These are phyloP conservation scores for Myxozyma monticola DNA, from an alignment of 805 yeast genomes.

Conservation along the genomic window DNA sequence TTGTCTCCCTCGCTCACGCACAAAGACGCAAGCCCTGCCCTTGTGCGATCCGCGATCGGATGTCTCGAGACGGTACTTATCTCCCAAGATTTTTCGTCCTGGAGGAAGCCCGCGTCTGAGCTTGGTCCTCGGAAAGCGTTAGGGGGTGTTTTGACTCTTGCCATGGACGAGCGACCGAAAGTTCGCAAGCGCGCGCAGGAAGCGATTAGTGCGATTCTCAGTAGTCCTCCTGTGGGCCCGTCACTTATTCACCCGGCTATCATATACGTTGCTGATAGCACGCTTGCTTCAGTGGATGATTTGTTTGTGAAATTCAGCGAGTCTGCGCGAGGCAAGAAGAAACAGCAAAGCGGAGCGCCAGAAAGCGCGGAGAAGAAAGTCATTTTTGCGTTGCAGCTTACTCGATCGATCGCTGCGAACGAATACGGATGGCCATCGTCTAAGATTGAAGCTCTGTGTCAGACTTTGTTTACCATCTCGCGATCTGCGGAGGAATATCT, in stretches of 20 bases:
- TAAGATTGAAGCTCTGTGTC: slow-evolving; percentile 71
- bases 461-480: slow-evolving; percentile 69
- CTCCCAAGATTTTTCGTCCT: slow-evolving; percentile 77
- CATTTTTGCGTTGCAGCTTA: slow-evolving; percentile 75
- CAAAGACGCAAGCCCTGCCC: slow-evolving; percentile 71
- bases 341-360: slow-evolving; percentile 18
- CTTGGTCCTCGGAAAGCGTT: slow-evolving; percentile 72
- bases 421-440: slow-evolving; percentile 81
- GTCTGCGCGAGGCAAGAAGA: slow-evolving; percentile 39
- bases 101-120: slow-evolving; percentile 51
- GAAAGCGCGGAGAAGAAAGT: slow-evolving; percentile 39
- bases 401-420: slow-evolving; percentile 60
- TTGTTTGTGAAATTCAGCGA: slow-evolving; percentile 42
- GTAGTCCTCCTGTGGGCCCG: slow-evolving; percentile 74
- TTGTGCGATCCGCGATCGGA: slow-evolving; percentile 80
- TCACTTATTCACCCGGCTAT: slow-evolving; percentile 76
- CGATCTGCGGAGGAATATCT: slow-evolving; percentile 81
- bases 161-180: slow-evolving; percentile 83
- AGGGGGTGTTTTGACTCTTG: slow-evolving; percentile 71
- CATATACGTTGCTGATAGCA: slow-evolving; percentile 64
- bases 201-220: slow-evolving; percentile 65
- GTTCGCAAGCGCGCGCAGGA: slow-evolving; percentile 95
- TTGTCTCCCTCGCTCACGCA: slow-evolving; percentile 72
- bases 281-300: slow-evolving; percentile 55
- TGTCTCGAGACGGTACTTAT: slow-evolving; percentile 74